Evolutionary conservation across 192 early-diverging fungal species (phyloP).

Genomic region (Obelidium mucronatum): DNA sequence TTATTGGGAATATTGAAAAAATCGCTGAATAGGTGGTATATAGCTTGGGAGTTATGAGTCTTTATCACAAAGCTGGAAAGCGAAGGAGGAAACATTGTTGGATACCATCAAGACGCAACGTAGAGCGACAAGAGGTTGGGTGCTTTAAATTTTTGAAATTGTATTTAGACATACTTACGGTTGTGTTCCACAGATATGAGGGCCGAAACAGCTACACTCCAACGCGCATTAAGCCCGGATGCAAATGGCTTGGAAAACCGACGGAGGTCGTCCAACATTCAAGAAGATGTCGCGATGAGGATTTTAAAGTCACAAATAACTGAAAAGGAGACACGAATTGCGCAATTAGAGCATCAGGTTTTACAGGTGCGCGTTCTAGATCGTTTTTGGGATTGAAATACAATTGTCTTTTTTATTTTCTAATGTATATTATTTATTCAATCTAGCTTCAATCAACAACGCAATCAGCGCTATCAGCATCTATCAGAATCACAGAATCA

Average conservation of each 20-base stretch:
- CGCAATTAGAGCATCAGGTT: neutral
- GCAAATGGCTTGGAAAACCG: too few species aligned
- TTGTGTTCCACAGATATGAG: too few species aligned
- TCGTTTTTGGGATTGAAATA: too few species aligned
- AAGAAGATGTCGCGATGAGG: neutral
- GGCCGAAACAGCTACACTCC: too few species aligned
- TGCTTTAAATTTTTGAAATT: neutral
- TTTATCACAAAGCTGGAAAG: neutral
- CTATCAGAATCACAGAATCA: neutral
- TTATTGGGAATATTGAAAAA: neutral
- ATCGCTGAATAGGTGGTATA: neutral
- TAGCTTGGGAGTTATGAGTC: constrained; percentile 1
- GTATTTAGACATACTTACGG: too few species aligned
- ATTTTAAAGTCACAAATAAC: constrained; percentile 13
- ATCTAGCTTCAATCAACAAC: neutral
- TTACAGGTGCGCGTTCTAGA: too few species aligned
- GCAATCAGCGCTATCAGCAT: neutral
- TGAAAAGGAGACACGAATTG: neutral
- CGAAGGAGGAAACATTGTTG: neutral
- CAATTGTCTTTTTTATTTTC: neutral
- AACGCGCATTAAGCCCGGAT: too few species aligned
- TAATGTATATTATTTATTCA: neutral
- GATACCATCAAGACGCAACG: constrained; percentile 4
- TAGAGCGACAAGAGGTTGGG: neutral
- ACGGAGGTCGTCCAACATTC: constrained; percentile 1